These are phyloP conservation scores for Eucalyptus curtisii DNA, from an alignment of 345 rosid species.

Conservation along the genomic window DNA sequence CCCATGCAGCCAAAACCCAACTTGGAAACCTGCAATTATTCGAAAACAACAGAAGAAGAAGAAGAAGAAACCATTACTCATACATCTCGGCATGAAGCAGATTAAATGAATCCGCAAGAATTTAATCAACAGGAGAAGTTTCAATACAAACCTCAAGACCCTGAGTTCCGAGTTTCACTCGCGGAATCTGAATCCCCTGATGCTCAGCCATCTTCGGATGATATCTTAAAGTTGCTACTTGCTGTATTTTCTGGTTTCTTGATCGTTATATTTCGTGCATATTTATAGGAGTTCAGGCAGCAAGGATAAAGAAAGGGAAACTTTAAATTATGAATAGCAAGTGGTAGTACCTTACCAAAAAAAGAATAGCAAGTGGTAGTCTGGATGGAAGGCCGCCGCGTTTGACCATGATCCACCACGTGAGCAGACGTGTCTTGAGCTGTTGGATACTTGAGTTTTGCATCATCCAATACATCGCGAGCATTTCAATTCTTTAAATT, in stretches of 20 bases:
- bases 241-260: neutral
- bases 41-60: neutral
- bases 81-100: neutral
- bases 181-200: neutral
- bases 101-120: neutral
- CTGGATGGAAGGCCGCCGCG: neutral
- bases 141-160: neutral
- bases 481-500: neutral
- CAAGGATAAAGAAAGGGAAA: neutral
- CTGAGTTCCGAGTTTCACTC: conserved; percentile 5
- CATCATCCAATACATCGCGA: neutral
- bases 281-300: neutral
- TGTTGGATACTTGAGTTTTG: neutral
- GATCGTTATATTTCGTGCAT: neutral
- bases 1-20: conserved; percentile 5
- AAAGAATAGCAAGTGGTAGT: neutral
- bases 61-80: neutral
- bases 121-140: neutral
- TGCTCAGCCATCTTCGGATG: neutral
- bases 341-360: no score
- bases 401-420: neutral
- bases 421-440: neutral
- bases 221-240: neutral
- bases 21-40: neutral
- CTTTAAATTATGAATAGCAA: neutral